Evolutionary conservation across 192 early-diverging fungal species (phyloP).

Genomic region (Backusella tuberculispora): DNA sequence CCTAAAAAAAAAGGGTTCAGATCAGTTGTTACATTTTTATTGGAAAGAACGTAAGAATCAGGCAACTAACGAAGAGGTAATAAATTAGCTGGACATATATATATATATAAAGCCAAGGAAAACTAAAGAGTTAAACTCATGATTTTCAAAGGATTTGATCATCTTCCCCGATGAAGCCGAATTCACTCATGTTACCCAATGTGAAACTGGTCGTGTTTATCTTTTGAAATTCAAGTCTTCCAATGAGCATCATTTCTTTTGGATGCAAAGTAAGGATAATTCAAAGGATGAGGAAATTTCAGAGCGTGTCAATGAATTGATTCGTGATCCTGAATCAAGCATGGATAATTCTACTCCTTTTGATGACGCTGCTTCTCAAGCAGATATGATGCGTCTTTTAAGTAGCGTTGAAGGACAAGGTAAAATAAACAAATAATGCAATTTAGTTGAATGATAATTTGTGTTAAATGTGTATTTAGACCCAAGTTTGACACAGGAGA

Average conservation of each 20-base stretch:
- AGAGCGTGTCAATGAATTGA: conserved; percentile 60
- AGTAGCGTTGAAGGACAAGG: conserved; percentile 9
- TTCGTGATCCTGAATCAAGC: conserved; percentile 53
- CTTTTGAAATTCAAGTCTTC: conserved; percentile 85
- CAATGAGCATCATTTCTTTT: conserved; percentile 78
- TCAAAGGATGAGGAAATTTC: conserved; percentile 63
- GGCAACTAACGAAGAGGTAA: conserved; percentile 50
- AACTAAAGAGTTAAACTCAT: neutral
- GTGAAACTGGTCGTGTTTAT: conserved; percentile 74
- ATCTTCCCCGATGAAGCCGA: conserved; percentile 82
- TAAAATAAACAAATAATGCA: neutral
- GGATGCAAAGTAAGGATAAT: conserved; percentile 76
- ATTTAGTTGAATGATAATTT: neutral
- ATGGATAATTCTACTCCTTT: conserved; percentile 29
- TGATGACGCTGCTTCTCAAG: conserved; percentile 21
- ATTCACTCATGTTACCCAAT: conserved; percentile 54
- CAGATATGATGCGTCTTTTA: conserved; percentile 38
- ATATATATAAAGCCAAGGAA: too few relatives aligned
- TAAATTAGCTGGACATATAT: neutral
- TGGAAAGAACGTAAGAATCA: conserved; percentile 77
- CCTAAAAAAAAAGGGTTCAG: conserved; percentile 52
- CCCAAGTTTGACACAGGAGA: conserved; percentile 34
- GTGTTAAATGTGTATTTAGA: neutral
- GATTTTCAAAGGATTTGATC: conserved; percentile 57
- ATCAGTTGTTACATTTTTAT: conserved; percentile 76